Base-by-base conservation (phyloP, 495 filamentous ascomycete genomes). In the Aspergillus wentii region DNA sequence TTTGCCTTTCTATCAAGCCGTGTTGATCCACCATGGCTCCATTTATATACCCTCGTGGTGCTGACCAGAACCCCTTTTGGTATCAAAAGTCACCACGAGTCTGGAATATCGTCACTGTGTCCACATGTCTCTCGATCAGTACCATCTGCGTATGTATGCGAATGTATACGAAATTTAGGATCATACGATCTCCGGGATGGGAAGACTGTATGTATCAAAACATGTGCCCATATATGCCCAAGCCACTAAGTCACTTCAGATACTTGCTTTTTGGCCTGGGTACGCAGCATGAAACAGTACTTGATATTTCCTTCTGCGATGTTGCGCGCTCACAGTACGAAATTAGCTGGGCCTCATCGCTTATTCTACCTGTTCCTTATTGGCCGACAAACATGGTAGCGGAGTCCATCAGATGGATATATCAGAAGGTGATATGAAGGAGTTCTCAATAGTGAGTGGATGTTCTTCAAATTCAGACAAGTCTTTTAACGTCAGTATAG, bases 151-250 rank as follows among this genome's bases (percentile, higher is more conserved):
- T 61, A n/a, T 29, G 30, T 0, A 45, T 61, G 29, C 46, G 59
- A 4, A 23, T 49, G 17, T 66, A 56, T 33, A 41, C 46, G 5
- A 54, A 56, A 21, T 19, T 59, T 11, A 39, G 30, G 2, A 43
- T 59, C 28, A 52, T 41, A 15, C 40, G 35, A 23, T 15, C 46
- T 10, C 55, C 52, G 25, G 41, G 49, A 11, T 57, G 52, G 35
- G 62, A 66, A 46, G 62, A 66, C 30, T 57, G 54, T 61, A 50
- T 30, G 52, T 49, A 38, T 30, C 20, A n/a, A 5, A 8, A 17
- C 5, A 16, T 17, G 15, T 15, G 23, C 14, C 14, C 20, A 11
- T 11, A 20, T 16, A 35, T 35, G n/a, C 19, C 5, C 18, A 30
- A 43, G 13, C 22, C 22, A 8, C 8, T 6, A 19, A 5, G 1